Base-by-base conservation (phyloP, 306 rosid species). In the Cucumis hystrix region DNA sequence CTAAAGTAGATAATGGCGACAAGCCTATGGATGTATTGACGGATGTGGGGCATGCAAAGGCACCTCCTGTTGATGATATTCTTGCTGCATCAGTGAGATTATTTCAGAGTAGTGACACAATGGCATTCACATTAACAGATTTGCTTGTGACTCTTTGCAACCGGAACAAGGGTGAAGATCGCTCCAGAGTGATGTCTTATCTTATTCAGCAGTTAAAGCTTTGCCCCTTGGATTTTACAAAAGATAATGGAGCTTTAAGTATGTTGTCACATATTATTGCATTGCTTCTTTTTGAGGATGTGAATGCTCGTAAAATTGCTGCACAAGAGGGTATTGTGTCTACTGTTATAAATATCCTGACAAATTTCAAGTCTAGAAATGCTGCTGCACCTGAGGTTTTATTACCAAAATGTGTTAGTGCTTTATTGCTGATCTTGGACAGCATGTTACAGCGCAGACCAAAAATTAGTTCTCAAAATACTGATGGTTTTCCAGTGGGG, bases 171-270 rank as follows among this genome's bases (percentile, higher is more conserved):
- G 99, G 99, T 61, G 93, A 92, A 49, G 92, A 92, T 74, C 93
- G 98, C 52, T 88, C 96, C 41, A 92, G 81, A 87, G 93, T 95
- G 84, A 76, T 81, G 77, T 89, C 96, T 85, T 92, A 87, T 91
- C 91, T 96, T 77, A 83, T 91, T 88, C 98, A 96, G 87, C 99
- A 96, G 83, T 89, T 95, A 75, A 89, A 92, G 88, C 91, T 87
- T 83, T 92, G 93, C 77, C 92, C 94, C 6, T 66, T 80, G 83
- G 99, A 95, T 73, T 95, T 90, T 75, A 80, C 92, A 14, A 85
- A 85, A 81, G 93, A 95, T 75, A 87, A 80, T 76, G 87, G 91
- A 83, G 87, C 92, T 23, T 86, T 90, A 84, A 85, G 97, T 83
- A 86, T 92, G 90, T 54, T 96, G 58, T 87, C 90, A 7, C 99